phyloP scores from a whole-genome alignment of 2,329 filamentous ascomycete genomes.

The Leptosphaerulina australis region DNA sequence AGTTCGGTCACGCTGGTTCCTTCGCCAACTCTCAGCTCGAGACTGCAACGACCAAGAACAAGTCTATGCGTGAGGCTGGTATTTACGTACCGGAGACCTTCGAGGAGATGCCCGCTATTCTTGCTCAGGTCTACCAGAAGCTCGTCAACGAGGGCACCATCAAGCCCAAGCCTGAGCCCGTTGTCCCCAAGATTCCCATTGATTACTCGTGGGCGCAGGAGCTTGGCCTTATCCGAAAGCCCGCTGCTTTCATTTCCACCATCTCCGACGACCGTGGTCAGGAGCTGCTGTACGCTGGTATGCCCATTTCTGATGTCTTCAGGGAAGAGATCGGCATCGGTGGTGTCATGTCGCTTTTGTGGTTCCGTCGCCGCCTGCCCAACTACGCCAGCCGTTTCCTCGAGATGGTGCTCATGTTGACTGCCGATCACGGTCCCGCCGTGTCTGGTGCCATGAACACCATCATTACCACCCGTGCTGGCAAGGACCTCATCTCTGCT shows the following conservation, averaged over 20 bases:
- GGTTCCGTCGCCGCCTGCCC: conserved; percentile 98
- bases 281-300: conserved; percentile 96
- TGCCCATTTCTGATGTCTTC: conserved; percentile 99
- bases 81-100: conserved; percentile 96
- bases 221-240: conserved; percentile 98
- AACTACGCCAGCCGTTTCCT: conserved; percentile 98
- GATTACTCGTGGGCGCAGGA: conserved; percentile 99
- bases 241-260: conserved; percentile 98
- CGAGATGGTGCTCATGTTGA: conserved; percentile 99
- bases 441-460: conserved; percentile 99
- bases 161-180: conserved; percentile 83
- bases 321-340: conserved; percentile 98
- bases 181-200: conserved; percentile 98
- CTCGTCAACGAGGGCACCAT: conserved; percentile 85
- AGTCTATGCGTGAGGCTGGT: conserved; percentile 92
- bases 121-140: conserved; percentile 84
- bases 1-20: conserved; percentile 98
- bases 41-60: conserved; percentile 96
- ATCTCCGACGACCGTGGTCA: conserved; percentile 99
- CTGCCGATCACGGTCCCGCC: conserved; percentile 96
- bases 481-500: conserved; percentile 96
- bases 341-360: conserved; percentile 99
- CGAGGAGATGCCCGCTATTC: conserved; percentile 83
- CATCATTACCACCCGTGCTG: conserved; percentile 98
- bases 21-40: conserved; percentile 99